Base-by-base conservation (phyloP, 2,329 filamentous ascomycete species). In the Penicillium sp. region DNA sequence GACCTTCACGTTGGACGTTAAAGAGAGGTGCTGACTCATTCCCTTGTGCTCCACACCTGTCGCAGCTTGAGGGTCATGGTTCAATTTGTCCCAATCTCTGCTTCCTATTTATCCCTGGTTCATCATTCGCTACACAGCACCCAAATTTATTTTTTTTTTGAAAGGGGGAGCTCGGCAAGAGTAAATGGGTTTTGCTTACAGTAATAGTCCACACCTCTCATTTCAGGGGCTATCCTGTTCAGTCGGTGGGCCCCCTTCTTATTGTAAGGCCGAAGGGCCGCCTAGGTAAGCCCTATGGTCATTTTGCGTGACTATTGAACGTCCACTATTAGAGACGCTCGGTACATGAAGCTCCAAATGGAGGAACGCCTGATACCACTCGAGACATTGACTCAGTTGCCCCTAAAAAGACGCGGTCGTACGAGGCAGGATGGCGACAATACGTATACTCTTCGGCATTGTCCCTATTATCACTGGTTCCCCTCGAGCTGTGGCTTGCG, bases 1-100 rank as follows among this genome's bases (percentile, higher is more conserved):
- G 33, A 44, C 36, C 43, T 53, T 33, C 26, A 55, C 47, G 39
- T 43, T 45, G 49, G 34, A 58, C 50, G 46, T 45, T 49, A 45
- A 49, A 49, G 52, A 51, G 53, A 45, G 44, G 34, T 49, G 57
- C 57, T 61, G 52, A 60, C 46, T 60, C 54, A 60, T 47, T 44
- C 1, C 16, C 4, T 21, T 28, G 29, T 55, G 39, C 52, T 60
- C 59, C 59, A 63, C 57, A 56, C 49, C 52, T 26, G 24, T 26
- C 5, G 24, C 24, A 57, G 59, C 60, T 62, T 57, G 51, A 53
- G 58, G 16, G 36, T 39, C 36, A n/a, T 43, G 54, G 51, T 57
- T 29, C 44, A 16, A 31, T 34, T 47, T 42, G 2, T 29, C 8
- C 10, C 28, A 29, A 29, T 29, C 10, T 21, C 18, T 21, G 21